Conservation (phyloP, 2,329 filamentous ascomycete genomes). For the Myriosclerotinia scirpicola region DNA sequence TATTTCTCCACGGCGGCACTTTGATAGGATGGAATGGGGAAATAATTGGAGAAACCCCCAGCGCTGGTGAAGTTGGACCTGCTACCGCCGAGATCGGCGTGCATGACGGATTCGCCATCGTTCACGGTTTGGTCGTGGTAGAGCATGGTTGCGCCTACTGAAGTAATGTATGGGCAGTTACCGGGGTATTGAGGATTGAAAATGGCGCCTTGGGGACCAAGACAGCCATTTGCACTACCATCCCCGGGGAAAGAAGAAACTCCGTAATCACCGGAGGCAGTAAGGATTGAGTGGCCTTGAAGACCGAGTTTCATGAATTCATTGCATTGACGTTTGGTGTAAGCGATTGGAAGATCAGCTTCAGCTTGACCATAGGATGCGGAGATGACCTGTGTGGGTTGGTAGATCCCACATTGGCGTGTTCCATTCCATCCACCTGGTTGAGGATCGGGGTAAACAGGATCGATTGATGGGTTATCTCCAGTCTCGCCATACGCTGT, state of each 20-base stretch:
- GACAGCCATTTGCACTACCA: slow-evolving; percentile 56
- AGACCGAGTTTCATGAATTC: slow-evolving; percentile 65
- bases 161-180: slow-evolving; percentile 67
- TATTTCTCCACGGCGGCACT: slow-evolving; percentile 47
- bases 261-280: slow-evolving; percentile 60
- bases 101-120: slow-evolving; percentile 34
- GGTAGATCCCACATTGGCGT: slow-evolving; percentile 29
- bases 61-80: slow-evolving; percentile 47
- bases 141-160: slow-evolving; percentile 61
- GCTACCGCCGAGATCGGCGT: slow-evolving; percentile 26
- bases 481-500: slow-evolving; percentile 47
- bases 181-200: slow-evolving; percentile 56
- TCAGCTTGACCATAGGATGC: slow-evolving; percentile 69
- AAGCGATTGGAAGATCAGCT: slow-evolving; percentile 60
- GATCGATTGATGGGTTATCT: slow-evolving; percentile 44
- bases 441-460: slow-evolving; percentile 46
- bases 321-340: slow-evolving; percentile 61
- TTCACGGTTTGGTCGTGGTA: slow-evolving; percentile 46
- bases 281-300: slow-evolving; percentile 65
- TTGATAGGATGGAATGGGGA: slow-evolving; percentile 50
- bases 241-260: slow-evolving; percentile 58
- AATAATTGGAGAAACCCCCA: slow-evolving; percentile 56
- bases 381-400: slow-evolving; percentile 47
- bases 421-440: slow-evolving; percentile 45
- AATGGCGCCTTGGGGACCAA: slow-evolving; percentile 30